Conservation (phyloP, 2,329 filamentous ascomycete species). For the Claviceps sp. region DNA sequence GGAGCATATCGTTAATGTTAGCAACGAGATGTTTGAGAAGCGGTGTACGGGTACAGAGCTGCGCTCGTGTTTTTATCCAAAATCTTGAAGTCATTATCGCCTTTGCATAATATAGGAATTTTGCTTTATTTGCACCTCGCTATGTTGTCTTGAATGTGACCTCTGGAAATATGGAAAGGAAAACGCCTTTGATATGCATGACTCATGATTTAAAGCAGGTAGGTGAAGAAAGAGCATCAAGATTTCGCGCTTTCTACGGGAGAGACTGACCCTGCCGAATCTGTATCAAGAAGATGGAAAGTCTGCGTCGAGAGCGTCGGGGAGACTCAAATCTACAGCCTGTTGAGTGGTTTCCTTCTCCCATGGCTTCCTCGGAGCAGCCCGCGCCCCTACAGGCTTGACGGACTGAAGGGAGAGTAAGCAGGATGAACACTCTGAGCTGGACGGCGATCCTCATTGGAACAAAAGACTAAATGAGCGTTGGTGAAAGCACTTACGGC, state of each 20-base stretch:
- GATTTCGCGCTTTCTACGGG: not conserved
- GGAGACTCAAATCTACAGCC: slow-evolving; percentile 9
- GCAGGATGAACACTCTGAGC: not conserved
- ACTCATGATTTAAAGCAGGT: not conserved
- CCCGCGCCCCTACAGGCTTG: slow-evolving; percentile 32
- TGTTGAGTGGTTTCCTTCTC: slow-evolving; percentile 40
- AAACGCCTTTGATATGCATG: not conserved
- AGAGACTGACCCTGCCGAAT: not conserved
- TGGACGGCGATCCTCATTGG: not conserved
- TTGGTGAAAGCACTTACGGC: slow-evolving; percentile 35
- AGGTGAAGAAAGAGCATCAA: not conserved
- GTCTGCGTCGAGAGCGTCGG: slow-evolving; percentile 19
- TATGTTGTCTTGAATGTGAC: not conserved
- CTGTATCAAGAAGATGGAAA: slow-evolving; percentile 22
- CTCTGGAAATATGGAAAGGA: not conserved
- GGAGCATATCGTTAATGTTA: slow-evolving; percentile 42
- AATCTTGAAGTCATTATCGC: slow-evolving; percentile 8
- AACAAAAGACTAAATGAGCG: not conserved
- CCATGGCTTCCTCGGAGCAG: slow-evolving; percentile 57
- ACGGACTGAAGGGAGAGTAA: slow-evolving; percentile 22
- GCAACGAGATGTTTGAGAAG: not conserved
- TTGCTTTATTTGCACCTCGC: slow-evolving; percentile 6
- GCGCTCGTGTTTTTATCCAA: slow-evolving; percentile 3
- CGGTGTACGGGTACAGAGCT: not conserved
- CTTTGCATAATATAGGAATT: slow-evolving; percentile 10